These are phyloP conservation scores for Beauveria asiatica DNA, from an alignment of 2,329 filamentous ascomycete genomes.

Conservation along the genomic window DNA sequence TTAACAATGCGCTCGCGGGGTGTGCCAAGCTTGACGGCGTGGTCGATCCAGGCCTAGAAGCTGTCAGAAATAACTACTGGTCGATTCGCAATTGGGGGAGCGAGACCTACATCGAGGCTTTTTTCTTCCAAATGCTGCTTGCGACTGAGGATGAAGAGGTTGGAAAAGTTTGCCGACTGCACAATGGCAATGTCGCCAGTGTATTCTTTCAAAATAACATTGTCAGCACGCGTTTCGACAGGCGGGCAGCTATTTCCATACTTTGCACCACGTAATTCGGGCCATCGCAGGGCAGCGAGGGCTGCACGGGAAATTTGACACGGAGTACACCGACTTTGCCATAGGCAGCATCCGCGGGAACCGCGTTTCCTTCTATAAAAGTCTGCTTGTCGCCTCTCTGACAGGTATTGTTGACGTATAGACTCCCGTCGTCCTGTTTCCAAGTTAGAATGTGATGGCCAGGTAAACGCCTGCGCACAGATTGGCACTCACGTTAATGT, in stretches of 20 bases:
- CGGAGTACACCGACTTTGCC: slow-evolving; percentile 22
- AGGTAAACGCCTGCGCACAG: neutral
- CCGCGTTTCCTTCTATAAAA: slow-evolving; percentile 21
- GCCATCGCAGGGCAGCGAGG: slow-evolving; percentile 20
- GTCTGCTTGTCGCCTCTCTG: slow-evolving; percentile 18
- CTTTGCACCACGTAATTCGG: slow-evolving; percentile 27
- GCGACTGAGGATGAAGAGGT: slow-evolving; percentile 25
- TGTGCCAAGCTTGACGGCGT: slow-evolving; percentile 19
- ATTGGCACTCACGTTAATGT: slow-evolving; percentile 20
- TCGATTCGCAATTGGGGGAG: neutral
- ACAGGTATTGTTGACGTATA: slow-evolving; percentile 26
- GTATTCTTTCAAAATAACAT: slow-evolving; percentile 19
- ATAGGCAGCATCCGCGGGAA: slow-evolving; percentile 21
- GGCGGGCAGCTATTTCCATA: slow-evolving; percentile 10
- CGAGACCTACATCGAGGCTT: slow-evolving; percentile 20
- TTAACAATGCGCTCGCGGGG: slow-evolving; percentile 19
- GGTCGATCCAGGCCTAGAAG: slow-evolving; percentile 19
- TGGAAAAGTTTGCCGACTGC: slow-evolving; percentile 24
- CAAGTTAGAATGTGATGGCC: neutral
- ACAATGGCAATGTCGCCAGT: slow-evolving; percentile 24
- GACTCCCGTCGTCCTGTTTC: slow-evolving; percentile 21
- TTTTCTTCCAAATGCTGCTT: slow-evolving; percentile 20
- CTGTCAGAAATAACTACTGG: neutral
- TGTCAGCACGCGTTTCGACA: neutral
- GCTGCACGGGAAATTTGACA: slow-evolving; percentile 24